Percentiles rank a stretch among this genome's conserved stretches.
Conservation (phyloP, 345 rosid genomes). For the Populus tremula region DNA sequence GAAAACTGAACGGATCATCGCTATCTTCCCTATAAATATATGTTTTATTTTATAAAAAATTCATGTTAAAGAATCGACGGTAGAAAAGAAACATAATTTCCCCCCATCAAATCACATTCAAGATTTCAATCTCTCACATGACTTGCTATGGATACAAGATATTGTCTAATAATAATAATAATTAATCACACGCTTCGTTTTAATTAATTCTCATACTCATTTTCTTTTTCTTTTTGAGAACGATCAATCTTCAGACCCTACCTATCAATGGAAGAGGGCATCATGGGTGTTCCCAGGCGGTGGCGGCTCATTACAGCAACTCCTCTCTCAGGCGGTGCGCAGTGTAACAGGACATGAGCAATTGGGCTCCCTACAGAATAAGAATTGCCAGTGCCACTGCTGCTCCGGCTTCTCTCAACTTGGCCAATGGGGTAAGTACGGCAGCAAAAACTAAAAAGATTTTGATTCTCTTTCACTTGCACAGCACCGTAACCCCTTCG, state of each 20-base stretch:
- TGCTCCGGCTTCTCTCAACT: constrained; percentile 68
- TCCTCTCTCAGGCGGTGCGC: constrained; percentile 31
- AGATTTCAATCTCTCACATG: too few relatives aligned
- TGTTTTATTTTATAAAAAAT: too few relatives aligned
- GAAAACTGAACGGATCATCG: too few relatives aligned
- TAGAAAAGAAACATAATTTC: too few relatives aligned
- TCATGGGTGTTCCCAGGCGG: constrained; percentile 64
- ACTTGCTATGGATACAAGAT: too few relatives aligned
- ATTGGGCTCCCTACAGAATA: constrained; percentile 70
- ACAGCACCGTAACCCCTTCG: background rate
- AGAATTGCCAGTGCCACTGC: constrained; percentile 63
- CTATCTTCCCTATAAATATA: too few relatives aligned
- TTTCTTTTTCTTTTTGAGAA: background rate
- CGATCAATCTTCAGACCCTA: constrained; percentile 11
- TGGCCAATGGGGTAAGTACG: constrained; percentile 52
- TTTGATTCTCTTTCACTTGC: background rate
- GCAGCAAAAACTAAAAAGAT: background rate
- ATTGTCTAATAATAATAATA: too few relatives aligned
- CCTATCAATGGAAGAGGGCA: constrained; percentile 89
- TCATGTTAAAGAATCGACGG: too few relatives aligned
- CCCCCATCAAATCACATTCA: too few relatives aligned
- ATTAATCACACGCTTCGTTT: too few relatives aligned
- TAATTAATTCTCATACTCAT: background rate
- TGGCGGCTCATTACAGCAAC: constrained; percentile 46
- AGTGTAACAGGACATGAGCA: constrained; percentile 48